Conservation (phyloP, 1,284 basidiomycete species). For the Golubevia sp. region DNA sequence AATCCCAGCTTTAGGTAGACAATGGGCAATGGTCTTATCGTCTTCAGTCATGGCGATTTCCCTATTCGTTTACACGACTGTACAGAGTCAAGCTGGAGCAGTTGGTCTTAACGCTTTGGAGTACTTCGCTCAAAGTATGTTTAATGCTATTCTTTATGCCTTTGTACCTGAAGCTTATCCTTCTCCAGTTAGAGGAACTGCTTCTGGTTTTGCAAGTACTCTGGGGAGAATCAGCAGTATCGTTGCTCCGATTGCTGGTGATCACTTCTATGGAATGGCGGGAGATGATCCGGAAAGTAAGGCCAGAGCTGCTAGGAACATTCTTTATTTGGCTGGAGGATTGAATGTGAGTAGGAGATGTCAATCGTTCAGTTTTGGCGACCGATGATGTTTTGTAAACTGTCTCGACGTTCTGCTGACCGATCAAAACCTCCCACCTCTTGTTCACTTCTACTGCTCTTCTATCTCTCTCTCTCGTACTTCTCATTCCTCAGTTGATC, state of each 20-base stretch:
- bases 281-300: too few relatives aligned
- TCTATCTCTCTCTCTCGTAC: too few relatives aligned
- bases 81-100: slow-evolving; percentile 49
- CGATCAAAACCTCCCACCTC: too few relatives aligned
- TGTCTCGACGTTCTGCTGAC: too few relatives aligned
- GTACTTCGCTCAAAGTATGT: slow-evolving; percentile 62
- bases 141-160: slow-evolving; percentile 63
- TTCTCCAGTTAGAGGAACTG: slow-evolving; percentile 62
- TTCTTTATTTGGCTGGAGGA: slow-evolving; percentile 40
- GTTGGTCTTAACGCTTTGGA: slow-evolving; percentile 62
- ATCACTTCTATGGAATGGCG: slow-evolving; percentile 70
- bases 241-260: slow-evolving; percentile 61
- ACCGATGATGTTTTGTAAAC: too few relatives aligned
- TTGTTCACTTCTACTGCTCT: too few relatives aligned
- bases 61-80: slow-evolving; percentile 63
- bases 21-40: slow-evolving; percentile 63
- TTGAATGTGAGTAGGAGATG: slow-evolving; percentile 8
- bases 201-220: slow-evolving; percentile 60
- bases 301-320: slow-evolving; percentile 14
- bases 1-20: slow-evolving; percentile 61
- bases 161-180: slow-evolving; percentile 63
- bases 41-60: slow-evolving; percentile 62
- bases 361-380: too few relatives aligned
- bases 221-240: slow-evolving; percentile 61
- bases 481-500: too few relatives aligned